Conservation (phyloP, 1,139 yeast genomes). For the Debaryomycetaceae sp. region DNA sequence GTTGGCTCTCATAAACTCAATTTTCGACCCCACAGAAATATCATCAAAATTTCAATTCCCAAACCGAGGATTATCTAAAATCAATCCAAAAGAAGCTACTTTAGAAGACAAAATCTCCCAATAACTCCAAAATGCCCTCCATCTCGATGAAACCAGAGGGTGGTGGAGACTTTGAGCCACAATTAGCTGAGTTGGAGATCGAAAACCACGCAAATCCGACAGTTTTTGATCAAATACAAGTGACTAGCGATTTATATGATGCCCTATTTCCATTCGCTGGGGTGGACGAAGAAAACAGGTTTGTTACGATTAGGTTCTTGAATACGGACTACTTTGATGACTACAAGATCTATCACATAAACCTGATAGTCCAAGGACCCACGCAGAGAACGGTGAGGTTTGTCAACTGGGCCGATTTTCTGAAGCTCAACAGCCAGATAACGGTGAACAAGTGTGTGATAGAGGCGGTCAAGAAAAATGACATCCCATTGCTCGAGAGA, state of each 20-base stretch:
- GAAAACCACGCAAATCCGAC: neutral
- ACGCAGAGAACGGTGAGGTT: slow-evolving; percentile 28
- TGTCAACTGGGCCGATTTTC: slow-evolving; percentile 36
- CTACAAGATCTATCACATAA: slow-evolving; percentile 36
- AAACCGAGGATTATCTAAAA: neutral
- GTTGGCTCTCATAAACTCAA: neutral
- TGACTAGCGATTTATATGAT: slow-evolving; percentile 34
- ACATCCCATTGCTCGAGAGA: slow-evolving; percentile 29
- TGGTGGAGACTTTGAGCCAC: neutral
- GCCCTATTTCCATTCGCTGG: slow-evolving; percentile 26
- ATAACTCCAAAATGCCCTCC: neutral
- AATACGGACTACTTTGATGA: slow-evolving; percentile 41
- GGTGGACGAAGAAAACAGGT: slow-evolving; percentile 10
- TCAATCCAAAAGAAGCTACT: neutral
- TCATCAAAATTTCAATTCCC: neutral
- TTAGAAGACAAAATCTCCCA: neutral
- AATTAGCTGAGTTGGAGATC: neutral
- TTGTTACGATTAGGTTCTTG: slow-evolving; percentile 33
- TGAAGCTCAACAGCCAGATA: slow-evolving; percentile 27
- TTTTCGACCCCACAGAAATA: neutral
- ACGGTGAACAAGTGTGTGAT: slow-evolving; percentile 33
- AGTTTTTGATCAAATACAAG: slow-evolving; percentile 24
- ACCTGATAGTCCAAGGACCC: slow-evolving; percentile 22
- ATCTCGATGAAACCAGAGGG: neutral
- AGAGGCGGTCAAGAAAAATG: slow-evolving; percentile 24